Evolutionary conservation across 352 stramenopile species (phyloP).

Genomic region (Phytophthora hybrid): DNA sequence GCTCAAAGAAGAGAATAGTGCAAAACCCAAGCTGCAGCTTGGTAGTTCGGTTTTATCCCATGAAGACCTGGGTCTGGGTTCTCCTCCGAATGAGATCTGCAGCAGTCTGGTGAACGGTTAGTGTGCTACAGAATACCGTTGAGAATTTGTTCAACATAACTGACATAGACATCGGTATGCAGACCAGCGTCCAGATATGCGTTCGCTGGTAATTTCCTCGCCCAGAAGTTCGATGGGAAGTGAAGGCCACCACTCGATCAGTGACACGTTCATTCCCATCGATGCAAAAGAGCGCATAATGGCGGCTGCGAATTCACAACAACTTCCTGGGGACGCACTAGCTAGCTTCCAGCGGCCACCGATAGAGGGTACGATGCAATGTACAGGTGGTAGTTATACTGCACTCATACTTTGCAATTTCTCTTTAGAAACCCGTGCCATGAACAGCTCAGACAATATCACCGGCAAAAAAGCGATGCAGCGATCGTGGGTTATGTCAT

Average conservation of each 20-base stretch:
- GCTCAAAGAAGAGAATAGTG: slow-evolving; percentile 12
- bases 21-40: slow-evolving; percentile 5
- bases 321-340: slow-evolving; percentile 2
- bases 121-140: background rate
- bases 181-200: slow-evolving; percentile 2
- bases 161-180: background rate
- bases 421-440: slow-evolving; percentile 6
- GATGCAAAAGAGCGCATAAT: slow-evolving; percentile 47
- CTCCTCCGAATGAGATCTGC: background rate
- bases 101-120: slow-evolving; percentile 14
- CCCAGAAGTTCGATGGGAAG: slow-evolving; percentile 25
- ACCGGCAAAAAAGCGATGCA: slow-evolving; percentile 20
- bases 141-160: background rate
- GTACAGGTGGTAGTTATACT: background rate
- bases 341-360: slow-evolving; percentile 12
- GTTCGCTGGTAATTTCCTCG: slow-evolving; percentile 9
- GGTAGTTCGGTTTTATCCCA: background rate
- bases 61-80: background rate
- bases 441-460: background rate
- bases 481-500: slow-evolving; percentile 50
- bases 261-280: slow-evolving; percentile 26
- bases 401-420: background rate
- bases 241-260: slow-evolving; percentile 18
- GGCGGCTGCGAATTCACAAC: slow-evolving; percentile 29
- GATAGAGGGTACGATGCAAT: slow-evolving; percentile 15